Conservation (phyloP, 257 asterid species). For the Euphrasia confusa region DNA sequence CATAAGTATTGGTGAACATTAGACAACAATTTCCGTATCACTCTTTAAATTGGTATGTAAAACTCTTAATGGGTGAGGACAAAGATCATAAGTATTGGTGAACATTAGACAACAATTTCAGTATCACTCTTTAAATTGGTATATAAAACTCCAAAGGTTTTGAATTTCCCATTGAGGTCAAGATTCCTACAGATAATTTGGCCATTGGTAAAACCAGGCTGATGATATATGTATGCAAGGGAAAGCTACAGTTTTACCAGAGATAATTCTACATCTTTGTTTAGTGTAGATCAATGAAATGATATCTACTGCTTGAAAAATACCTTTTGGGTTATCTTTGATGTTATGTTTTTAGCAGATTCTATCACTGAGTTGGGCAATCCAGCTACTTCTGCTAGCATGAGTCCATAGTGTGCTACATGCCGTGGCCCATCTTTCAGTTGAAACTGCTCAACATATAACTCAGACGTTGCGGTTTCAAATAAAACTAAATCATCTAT, state of each 20-base stretch:
- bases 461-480: slow-evolving; percentile 17
- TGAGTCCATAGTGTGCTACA: slow-evolving; percentile 88
- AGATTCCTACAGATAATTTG: background rate
- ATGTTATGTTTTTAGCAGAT: slow-evolving; percentile 64
- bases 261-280: background rate
- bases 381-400: slow-evolving; percentile 94
- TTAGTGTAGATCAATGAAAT: slow-evolving; percentile 4
- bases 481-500: background rate
- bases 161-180: background rate
- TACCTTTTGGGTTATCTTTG: slow-evolving; percentile 67
- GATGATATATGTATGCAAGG: background rate
- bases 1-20: background rate
- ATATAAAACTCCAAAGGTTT: background rate
- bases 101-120: background rate
- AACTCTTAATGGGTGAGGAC: background rate
- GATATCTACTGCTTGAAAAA: slow-evolving; percentile 13
- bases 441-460: slow-evolving; percentile 53
- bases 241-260: background rate
- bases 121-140: slow-evolving; percentile 6
- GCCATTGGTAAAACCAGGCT: background rate
- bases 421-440: slow-evolving; percentile 82
- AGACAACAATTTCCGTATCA: slow-evolving; percentile 10
- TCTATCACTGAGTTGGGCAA: slow-evolving; percentile 73
- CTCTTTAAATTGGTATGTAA: background rate
- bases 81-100: background rate